Conservation (phyloP, 2,329 filamentous ascomycete genomes). For the Fusarium setosum region DNA sequence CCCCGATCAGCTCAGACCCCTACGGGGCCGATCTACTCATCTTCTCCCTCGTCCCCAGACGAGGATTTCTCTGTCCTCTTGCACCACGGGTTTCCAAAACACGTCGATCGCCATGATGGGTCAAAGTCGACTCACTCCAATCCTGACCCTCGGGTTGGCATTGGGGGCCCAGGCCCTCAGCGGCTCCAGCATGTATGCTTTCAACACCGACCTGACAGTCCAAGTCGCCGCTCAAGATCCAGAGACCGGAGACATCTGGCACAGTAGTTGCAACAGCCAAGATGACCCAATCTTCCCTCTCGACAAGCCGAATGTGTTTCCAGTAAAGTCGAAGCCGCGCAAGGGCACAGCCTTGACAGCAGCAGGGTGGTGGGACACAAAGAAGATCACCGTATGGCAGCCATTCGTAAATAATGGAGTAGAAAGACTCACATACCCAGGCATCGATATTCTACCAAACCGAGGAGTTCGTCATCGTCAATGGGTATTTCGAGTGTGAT, state of each 20-base stretch:
- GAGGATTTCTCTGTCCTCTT: no score
- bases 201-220: neutral
- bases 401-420: no score
- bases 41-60: no score
- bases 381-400: neutral
- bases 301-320: neutral
- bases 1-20: no score
- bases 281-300: neutral
- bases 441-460: neutral
- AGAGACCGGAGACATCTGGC: neutral
- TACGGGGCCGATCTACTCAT: no score
- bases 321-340: neutral
- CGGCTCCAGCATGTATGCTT: neutral
- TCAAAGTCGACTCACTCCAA: neutral
- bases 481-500: neutral
- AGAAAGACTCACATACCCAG: neutral
- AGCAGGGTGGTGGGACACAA: neutral
- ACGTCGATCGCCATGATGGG: no score
- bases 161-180: neutral
- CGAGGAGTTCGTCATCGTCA: neutral
- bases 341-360: conserved; percentile 1
- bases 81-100: no score
- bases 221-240: neutral
- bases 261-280: conserved; percentile 3
- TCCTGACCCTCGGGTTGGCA: neutral